A percentile compares a stretch with the other conserved stretches of the same genome.
These are phyloP conservation scores for Crotalaria pallida DNA, from an alignment of 306 rosid species.

Conservation along the genomic window DNA sequence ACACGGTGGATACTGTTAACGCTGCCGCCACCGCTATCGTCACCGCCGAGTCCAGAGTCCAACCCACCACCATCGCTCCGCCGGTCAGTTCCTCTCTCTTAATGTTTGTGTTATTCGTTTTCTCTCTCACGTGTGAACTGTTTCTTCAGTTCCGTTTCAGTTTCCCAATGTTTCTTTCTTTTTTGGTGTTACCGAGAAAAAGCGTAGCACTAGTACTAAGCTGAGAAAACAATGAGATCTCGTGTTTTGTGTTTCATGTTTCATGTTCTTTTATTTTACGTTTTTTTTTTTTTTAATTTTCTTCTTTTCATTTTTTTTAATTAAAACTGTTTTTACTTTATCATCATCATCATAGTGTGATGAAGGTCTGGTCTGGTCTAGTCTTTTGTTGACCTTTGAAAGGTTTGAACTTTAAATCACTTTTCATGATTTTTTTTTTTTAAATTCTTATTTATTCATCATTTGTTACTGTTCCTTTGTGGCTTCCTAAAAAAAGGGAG, in stretches of 20 bases:
- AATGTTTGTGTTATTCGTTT: background rate
- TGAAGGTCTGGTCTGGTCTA: constrained; percentile 19
- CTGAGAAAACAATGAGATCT: constrained; percentile 29
- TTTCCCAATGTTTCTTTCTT: constrained; percentile 24
- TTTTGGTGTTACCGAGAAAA: constrained; percentile 27
- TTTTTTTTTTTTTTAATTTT: background rate
- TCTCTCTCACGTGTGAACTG: background rate
- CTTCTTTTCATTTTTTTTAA: background rate
- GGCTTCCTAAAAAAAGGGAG: constrained; percentile 14
- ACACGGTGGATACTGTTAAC: constrained; percentile 77
- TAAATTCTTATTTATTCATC: no score
- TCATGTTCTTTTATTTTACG: background rate
- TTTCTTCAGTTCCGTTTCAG: constrained; percentile 4
- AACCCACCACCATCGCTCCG: constrained; percentile 53
- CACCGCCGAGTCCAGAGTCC: constrained; percentile 80
- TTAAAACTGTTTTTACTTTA: background rate
- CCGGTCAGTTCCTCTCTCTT: constrained; percentile 42
- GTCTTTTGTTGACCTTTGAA: constrained; percentile 30
- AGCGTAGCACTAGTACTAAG: constrained; percentile 4
- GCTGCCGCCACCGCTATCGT: constrained; percentile 95
- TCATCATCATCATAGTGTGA: background rate
- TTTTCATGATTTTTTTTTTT: background rate
- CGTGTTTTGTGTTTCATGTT: constrained; percentile 22
- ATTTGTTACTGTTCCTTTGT: constrained; percentile 8
- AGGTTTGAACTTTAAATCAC: constrained; percentile 13